These are phyloP conservation scores for Cryphonectria japonica DNA, from an alignment of 2,329 filamentous ascomycete species.

Conservation along the genomic window DNA sequence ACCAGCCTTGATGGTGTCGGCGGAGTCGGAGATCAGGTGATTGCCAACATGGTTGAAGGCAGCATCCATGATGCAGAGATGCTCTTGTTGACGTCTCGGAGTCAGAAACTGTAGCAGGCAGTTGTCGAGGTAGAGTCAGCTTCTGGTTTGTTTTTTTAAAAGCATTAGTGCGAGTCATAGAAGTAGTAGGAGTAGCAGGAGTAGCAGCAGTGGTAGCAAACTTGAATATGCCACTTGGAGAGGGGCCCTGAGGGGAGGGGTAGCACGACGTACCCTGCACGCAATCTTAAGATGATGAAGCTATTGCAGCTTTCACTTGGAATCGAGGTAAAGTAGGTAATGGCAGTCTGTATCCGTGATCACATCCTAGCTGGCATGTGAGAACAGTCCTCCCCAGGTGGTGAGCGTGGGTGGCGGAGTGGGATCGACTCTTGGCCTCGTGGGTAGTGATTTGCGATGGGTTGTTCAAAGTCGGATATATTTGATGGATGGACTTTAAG, in stretches of 20 bases:
- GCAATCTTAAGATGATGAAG: conserved; percentile 11
- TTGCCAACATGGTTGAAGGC: conserved; percentile 89
- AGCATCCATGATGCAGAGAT: conserved; percentile 64
- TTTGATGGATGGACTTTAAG: not conserved
- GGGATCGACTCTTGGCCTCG: conserved; percentile 9
- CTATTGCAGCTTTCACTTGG: conserved; percentile 20
- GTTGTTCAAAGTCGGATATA: conserved; percentile 1
- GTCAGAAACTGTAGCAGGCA: conserved; percentile 21
- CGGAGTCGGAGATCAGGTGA: conserved; percentile 82
- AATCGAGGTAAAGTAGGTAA: conserved; percentile 19
- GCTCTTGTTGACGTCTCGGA: conserved; percentile 33
- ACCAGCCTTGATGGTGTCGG: conserved; percentile 84
- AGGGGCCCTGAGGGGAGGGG: conserved; percentile 1
- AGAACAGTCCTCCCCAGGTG: conserved; percentile 12
- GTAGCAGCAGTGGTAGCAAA: not conserved
- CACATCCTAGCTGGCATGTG: conserved; percentile 28
- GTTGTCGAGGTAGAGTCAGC: conserved; percentile 9
- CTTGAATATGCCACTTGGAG: conserved; percentile 17
- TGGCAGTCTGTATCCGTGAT: conserved; percentile 18
- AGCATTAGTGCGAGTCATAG: not conserved
- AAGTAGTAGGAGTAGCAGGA: too few relatives aligned
- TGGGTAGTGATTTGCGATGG: conserved; percentile 5
- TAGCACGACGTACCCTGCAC: conserved; percentile 4
- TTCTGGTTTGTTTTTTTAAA: too few relatives aligned
- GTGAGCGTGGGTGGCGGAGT: conserved; percentile 12